Base-by-base conservation (phyloP, 805 yeast genomes). In the Suhomyces sp. region DNA sequence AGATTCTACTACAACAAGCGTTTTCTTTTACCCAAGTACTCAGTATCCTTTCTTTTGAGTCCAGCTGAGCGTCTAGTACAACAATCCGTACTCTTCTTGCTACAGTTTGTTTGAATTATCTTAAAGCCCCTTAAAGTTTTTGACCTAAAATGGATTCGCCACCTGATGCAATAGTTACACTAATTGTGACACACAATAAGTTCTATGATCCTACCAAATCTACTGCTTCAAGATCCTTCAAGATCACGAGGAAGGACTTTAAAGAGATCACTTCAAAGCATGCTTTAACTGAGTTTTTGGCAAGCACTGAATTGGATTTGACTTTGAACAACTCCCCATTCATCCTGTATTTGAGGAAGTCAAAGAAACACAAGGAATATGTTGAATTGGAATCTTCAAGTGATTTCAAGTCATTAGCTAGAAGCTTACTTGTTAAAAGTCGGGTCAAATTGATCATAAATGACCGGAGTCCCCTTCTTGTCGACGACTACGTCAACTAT, bases 371-470 rank as follows among this genome's bases (percentile, higher is more conserved):
- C 25, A 63, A 60, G 25, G 47, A 53, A 7, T 75, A 61, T 42
- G 69, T 74, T 9, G 39, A 53, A 4, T 61, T 77, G 41, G 66
- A 56, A 12, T 35, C 59, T 4, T 43, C 26, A 3, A 56, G 58
- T 4, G 80, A 75, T 39, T 76, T 68, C 48, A 58, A 54, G 31
- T 52, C 64, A 16, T 58, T 76, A 37, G 51, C 54, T 26, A 61
- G 79, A 43, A 70, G 79, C 30, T 59, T 76, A 43, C 56, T 62
- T 36, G 79, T 75, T 13, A 74, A 74, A 46, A 65, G 59, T 38
- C 65, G 62, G 38, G 49, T 72, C 32, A 65, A 64, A 43, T 51
- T 77, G 39, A 33, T 48, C 18, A 46, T 59, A 19, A 47, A 38
- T 28, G 60, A 55, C 24, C 33, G 39, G 17, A 31, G 45, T 5